Evolutionary conservation across 257 asterid genomes (phyloP).

Genomic region (Nemophila menziesii): DNA sequence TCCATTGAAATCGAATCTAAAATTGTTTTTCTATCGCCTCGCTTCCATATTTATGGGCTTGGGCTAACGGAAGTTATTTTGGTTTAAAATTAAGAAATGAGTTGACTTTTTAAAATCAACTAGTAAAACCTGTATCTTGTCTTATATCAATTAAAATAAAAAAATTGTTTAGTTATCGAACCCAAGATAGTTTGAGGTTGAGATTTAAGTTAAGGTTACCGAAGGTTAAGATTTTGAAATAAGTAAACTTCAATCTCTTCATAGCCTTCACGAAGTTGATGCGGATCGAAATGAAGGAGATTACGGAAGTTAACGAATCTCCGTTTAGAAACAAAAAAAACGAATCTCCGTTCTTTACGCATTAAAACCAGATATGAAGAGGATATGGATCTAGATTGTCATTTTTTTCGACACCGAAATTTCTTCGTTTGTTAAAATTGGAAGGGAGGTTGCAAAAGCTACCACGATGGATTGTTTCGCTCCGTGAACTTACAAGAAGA

Average conservation of each 20-base stretch:
- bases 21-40: too few species aligned
- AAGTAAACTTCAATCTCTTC: not conserved
- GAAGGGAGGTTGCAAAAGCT: constrained; percentile 4
- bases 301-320: not conserved
- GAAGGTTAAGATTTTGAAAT: too few species aligned
- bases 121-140: too few species aligned
- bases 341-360: not conserved
- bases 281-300: not conserved
- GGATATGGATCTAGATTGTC: constrained; percentile 2
- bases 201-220: too few species aligned
- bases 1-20: too few species aligned
- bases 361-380: not conserved
- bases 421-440: not conserved
- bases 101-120: too few species aligned
- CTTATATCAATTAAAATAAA: too few species aligned
- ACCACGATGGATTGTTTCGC: constrained; percentile 14
- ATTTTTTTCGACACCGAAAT: not conserved
- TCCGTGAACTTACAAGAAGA: not conserved
- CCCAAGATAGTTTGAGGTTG: too few species aligned
- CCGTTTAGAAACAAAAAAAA: not conserved
- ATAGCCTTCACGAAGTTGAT: not conserved
- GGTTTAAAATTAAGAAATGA: too few species aligned
- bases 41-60: too few species aligned
- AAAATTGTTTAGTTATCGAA: too few species aligned
- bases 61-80: too few species aligned